Evolutionary conservation across 2,329 filamentous ascomycete species (phyloP).

Genomic region (Moelleriella libera): DNA sequence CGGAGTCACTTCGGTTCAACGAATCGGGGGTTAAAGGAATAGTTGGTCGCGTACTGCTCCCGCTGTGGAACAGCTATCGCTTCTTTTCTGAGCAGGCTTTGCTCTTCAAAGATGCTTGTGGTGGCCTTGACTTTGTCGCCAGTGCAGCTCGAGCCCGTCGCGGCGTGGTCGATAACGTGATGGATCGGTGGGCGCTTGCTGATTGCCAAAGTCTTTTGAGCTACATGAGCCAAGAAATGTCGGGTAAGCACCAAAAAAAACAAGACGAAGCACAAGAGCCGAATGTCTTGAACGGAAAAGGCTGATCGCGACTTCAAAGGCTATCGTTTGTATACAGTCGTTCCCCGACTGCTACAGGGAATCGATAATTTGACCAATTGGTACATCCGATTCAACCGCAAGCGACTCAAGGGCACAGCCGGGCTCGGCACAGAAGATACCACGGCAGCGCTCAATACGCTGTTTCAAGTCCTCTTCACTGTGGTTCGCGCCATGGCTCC

Average conservation of each 20-base stretch:
- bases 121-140: slow-evolving; percentile 52
- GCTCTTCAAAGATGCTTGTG: slow-evolving; percentile 77
- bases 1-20: slow-evolving; percentile 82
- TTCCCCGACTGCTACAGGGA: slow-evolving; percentile 68
- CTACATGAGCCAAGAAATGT: slow-evolving; percentile 90
- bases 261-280: too few relatives aligned
- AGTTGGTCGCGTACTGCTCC: slow-evolving; percentile 77
- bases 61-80: slow-evolving; percentile 92
- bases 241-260: slow-evolving; percentile 30
- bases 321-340: slow-evolving; percentile 80
- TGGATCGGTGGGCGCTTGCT: slow-evolving; percentile 92
- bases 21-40: slow-evolving; percentile 90
- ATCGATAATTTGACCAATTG: slow-evolving; percentile 97
- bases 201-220: slow-evolving; percentile 81
- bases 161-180: slow-evolving; percentile 73
- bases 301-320: slow-evolving; percentile 17
- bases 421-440: slow-evolving; percentile 61
- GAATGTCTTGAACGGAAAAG: too few relatives aligned
- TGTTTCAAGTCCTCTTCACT: slow-evolving; percentile 88
- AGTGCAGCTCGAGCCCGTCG: slow-evolving; percentile 58
- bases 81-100: slow-evolving; percentile 86
- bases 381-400: slow-evolving; percentile 93
- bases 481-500: slow-evolving; percentile 79
- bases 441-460: slow-evolving; percentile 76
- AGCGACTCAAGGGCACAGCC: slow-evolving; percentile 79